phyloP scores from a whole-genome alignment of 2,329 filamentous ascomycete genomes.

The Neofusicoccum umdonicola region DNA sequence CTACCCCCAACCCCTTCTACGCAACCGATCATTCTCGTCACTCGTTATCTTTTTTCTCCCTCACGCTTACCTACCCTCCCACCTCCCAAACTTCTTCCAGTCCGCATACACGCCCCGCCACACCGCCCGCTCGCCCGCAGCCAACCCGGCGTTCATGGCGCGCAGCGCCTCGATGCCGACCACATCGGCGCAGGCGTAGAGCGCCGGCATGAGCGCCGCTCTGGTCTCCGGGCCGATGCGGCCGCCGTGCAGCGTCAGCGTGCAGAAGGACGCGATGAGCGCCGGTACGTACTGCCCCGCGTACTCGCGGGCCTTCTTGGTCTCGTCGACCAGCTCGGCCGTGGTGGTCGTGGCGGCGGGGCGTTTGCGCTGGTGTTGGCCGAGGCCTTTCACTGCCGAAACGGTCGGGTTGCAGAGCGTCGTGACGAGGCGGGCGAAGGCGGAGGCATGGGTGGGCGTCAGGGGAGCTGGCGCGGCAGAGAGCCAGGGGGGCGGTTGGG shows the following conservation, averaged over 20 bases:
- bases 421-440: conserved; percentile 55
- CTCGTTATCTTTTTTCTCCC: neutral
- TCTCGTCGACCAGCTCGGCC: conserved; percentile 54
- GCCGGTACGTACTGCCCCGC: conserved; percentile 59
- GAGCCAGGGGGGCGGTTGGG: conserved; percentile 26
- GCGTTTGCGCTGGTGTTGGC: conserved; percentile 25
- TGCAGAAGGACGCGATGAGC: conserved; percentile 57
- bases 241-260: conserved; percentile 47
- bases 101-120: conserved; percentile 38
- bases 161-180: conserved; percentile 33
- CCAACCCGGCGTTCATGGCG: conserved; percentile 39
- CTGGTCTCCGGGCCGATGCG: conserved; percentile 53
- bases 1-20: too few relatives aligned
- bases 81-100: conserved; percentile 31
- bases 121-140: conserved; percentile 31
- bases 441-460: conserved; percentile 54
- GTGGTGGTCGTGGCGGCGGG: conserved; percentile 16
- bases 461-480: conserved; percentile 56
- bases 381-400: conserved; percentile 50
- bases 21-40: neutral
- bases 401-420: conserved; percentile 61
- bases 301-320: conserved; percentile 57
- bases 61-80: conserved; percentile 16
- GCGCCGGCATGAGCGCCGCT: conserved; percentile 57
- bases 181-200: conserved; percentile 39